Conservation (phyloP, 2,329 filamentous ascomycete genomes). For the Pyrenochaeta sp. region DNA sequence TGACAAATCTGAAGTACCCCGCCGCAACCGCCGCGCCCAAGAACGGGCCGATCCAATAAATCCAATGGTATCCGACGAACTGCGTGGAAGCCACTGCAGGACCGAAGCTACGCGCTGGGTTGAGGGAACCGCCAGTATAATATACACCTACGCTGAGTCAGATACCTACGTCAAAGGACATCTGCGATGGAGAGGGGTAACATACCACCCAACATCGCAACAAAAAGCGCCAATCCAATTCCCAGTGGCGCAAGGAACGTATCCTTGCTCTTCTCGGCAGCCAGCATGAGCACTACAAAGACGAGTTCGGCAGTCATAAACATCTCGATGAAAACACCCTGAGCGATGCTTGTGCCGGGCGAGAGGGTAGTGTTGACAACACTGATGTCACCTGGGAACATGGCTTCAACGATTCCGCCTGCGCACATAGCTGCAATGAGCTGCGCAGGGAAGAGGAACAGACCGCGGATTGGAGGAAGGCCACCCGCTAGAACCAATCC, state of each 20-base stretch:
- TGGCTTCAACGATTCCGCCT: conserved; percentile 27
- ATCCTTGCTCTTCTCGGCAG: conserved; percentile 41
- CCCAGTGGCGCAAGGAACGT: conserved; percentile 34
- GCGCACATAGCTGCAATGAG: conserved; percentile 37
- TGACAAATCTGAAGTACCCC: conserved; percentile 57
- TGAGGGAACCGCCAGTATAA: conserved; percentile 54
- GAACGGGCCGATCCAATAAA: conserved; percentile 57
- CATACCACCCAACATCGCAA: conserved; percentile 39
- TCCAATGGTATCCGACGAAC: conserved; percentile 44
- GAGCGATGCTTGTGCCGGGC: conserved; percentile 23
- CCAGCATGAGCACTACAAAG: conserved; percentile 39
- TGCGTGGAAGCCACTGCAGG: conserved; percentile 49
- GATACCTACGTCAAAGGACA: neutral
- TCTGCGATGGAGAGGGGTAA: neutral
- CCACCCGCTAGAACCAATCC: conserved; percentile 33
- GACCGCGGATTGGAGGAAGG: conserved; percentile 23
- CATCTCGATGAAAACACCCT: conserved; percentile 31
- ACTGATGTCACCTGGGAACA: conserved; percentile 38
- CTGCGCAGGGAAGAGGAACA: conserved; percentile 32
- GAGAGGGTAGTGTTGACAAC: conserved; percentile 27
- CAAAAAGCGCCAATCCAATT: conserved; percentile 32
- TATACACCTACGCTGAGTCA: conserved; percentile 36
- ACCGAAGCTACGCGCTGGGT: conserved; percentile 55
- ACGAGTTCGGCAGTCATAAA: conserved; percentile 35
- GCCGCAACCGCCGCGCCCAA: conserved; percentile 54